phyloP scores from a whole-genome alignment of 2,329 filamentous ascomycete species.

The Rhynchosporium agropyri region DNA sequence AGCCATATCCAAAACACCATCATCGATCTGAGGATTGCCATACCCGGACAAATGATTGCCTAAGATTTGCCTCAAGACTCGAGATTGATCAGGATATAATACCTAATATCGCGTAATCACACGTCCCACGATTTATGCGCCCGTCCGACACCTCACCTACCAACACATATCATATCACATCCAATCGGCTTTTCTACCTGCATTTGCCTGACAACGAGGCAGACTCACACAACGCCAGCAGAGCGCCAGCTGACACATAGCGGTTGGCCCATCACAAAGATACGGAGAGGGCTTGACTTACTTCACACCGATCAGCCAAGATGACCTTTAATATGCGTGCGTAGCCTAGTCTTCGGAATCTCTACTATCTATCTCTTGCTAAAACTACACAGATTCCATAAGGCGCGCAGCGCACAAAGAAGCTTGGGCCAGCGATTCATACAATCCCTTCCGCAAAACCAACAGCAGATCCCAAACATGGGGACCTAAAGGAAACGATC shows the following conservation, averaged over 20 bases:
- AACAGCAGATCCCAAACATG: conserved; percentile 34
- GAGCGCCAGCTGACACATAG: not conserved
- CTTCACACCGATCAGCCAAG: not conserved
- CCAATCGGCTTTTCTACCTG: conserved; percentile 1
- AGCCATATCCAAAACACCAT: not conserved
- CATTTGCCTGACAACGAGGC: not conserved
- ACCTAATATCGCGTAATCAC: not conserved
- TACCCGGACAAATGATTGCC: not conserved
- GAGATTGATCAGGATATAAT: not conserved
- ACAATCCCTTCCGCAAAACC: conserved; percentile 38
- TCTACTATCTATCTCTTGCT: conserved; percentile 30
- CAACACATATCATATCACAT: not conserved
- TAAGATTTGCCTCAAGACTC: not conserved
- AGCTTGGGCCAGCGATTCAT: conserved; percentile 40
- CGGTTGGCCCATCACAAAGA: conserved; percentile 7
- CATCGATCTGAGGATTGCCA: not conserved
- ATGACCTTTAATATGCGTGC: conserved; percentile 13
- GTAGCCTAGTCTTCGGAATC: not conserved
- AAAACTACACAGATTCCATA: conserved; percentile 31
- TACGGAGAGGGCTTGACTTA: not conserved
- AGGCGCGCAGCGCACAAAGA: conserved; percentile 40
- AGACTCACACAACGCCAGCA: not conserved
- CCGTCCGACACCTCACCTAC: not conserved
- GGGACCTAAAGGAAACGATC: conserved; percentile 19
- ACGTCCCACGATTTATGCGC: not conserved